A percentile compares a stretch with the other conserved stretches of the same genome.
phyloP scores from a whole-genome alignment of 2,329 filamentous ascomycete genomes.

The Xylariomycetidae sp. region DNA sequence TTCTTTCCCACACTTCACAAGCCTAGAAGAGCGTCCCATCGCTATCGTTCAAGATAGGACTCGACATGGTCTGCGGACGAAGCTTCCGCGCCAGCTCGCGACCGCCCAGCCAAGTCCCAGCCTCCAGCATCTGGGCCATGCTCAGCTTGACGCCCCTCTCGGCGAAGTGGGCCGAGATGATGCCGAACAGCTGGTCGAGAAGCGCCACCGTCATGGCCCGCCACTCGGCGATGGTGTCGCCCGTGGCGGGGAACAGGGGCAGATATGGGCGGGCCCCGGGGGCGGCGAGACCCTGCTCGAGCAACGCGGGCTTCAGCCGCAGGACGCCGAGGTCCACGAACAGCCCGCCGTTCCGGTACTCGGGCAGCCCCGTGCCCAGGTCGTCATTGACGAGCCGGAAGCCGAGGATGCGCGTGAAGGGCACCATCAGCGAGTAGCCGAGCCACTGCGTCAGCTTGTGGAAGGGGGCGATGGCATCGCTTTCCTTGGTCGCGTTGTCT shows the following conservation, averaged over 20 bases:
- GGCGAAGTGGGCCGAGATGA: constrained; percentile 59
- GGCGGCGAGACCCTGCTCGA: constrained; percentile 60
- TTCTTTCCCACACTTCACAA: too few species aligned
- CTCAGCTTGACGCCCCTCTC: constrained; percentile 66
- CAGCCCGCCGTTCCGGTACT: constrained; percentile 88
- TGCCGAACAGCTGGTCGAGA: constrained; percentile 60
- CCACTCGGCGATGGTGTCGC: constrained; percentile 80
- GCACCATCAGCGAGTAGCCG: constrained; percentile 88
- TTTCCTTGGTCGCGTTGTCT: constrained; percentile 38
- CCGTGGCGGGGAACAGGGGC: constrained; percentile 59
- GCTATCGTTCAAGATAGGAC: constrained; percentile 91
- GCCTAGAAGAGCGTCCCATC: constrained; percentile 90
- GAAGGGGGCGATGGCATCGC: constrained; percentile 80
- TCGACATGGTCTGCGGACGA: constrained; percentile 91
- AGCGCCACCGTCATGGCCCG: constrained; percentile 71
- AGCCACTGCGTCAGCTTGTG: constrained; percentile 96
- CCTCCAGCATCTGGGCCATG: constrained; percentile 86
- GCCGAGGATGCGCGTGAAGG: constrained; percentile 76
- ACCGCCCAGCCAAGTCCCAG: constrained; percentile 91
- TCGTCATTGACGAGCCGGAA: constrained; percentile 79
- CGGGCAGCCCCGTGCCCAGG: constrained; percentile 79
- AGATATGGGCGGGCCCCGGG: constrained; percentile 58
- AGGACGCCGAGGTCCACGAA: constrained; percentile 81
- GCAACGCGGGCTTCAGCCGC: constrained; percentile 66
- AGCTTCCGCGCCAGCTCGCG: constrained; percentile 94